Base-by-base conservation (phyloP, 306 rosid genomes). In the Quillaja saponaria region DNA sequence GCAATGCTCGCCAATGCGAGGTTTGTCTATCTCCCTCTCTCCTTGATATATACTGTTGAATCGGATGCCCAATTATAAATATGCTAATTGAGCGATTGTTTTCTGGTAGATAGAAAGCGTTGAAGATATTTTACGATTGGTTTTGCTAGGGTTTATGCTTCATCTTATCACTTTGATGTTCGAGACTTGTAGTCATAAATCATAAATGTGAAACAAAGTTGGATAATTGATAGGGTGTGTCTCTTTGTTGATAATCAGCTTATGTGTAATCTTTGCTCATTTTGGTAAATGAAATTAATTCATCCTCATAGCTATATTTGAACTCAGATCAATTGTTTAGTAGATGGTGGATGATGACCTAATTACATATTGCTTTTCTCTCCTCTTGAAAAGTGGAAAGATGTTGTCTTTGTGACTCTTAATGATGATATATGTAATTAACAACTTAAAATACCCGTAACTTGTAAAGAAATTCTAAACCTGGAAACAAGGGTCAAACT, bases 1-100 rank as follows among this genome's bases (percentile, higher is more conserved):
- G 99, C 86, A 94, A 94, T 80, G 99, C 97, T 66, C 95, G 99
- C 50, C 99, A 94, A 79, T 94, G 99, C 86, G 99, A 94, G 97
- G 99, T 94, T 72, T 61, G 1, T 64, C 52, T 53, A 21, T 68
- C 15, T 49, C 56, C 47, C 42, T n/a, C 61, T 52, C 13, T 53
- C 12, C 46, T 8, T 71, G 33, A 33, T 51, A 25, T 48, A 63
- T 75, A 39, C 44, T 39, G 44, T 37, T 37, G 40, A 10, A 10
- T 37, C 10, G 40, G 40, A 4, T 48, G 15, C 19, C 35, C 41
- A n/a, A 37, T 16, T 35, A 37, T n/a, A 14, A 57, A 7, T 64
- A 34, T 37, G 51, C 7, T 48, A 10, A 0, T 61, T 49, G 58
- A 31, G 63, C 56, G 67, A 33, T 25, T 68, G 28, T 37, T 64